phyloP scores from a whole-genome alignment of 129 eudicot genomes.

The Flaveria brownii region DNA sequence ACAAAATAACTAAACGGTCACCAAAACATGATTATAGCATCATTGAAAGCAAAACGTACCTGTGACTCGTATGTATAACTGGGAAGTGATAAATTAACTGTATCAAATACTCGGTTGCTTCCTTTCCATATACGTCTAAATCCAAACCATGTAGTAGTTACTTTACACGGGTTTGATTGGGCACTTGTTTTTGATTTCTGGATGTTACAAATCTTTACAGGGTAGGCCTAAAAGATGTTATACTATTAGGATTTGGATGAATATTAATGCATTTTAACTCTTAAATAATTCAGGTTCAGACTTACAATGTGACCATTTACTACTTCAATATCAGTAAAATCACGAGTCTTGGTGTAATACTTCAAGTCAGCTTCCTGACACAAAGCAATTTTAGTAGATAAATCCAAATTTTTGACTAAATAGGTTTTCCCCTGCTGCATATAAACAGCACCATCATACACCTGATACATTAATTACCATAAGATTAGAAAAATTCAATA shows the following conservation, averaged over 20 bases:
- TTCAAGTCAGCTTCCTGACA: constrained; percentile 85
- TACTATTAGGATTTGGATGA: background rate
- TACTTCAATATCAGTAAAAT: constrained; percentile 76
- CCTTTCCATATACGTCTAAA: constrained; percentile 74
- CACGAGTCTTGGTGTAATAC: constrained; percentile 88
- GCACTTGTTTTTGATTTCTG: constrained; percentile 56
- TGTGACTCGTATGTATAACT: constrained; percentile 77
- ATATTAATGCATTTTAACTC: background rate
- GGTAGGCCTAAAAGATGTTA: constrained; percentile 58
- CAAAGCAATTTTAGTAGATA: constrained; percentile 66
- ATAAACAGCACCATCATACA: constrained; percentile 96
- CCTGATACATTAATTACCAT: constrained; percentile 49
- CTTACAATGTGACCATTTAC: constrained; percentile 80
- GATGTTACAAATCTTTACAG: constrained; percentile 39
- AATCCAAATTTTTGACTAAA: constrained; percentile 72
- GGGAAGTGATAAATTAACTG: constrained; percentile 87
- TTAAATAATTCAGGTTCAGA: constrained; percentile 23
- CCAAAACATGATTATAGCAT: constrained; percentile 15
- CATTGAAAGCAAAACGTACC: constrained; percentile 41
- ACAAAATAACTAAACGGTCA: constrained; percentile 13
- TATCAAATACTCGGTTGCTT: constrained; percentile 71
- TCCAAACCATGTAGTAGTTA: constrained; percentile 99
- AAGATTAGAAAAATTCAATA: background rate
- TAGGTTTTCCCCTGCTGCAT: constrained; percentile 93
- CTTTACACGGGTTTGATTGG: constrained; percentile 67